These are phyloP conservation scores for Amaranthus hypochondriacus DNA, from an alignment of 148 eudicot genomes.

Conservation along the genomic window DNA sequence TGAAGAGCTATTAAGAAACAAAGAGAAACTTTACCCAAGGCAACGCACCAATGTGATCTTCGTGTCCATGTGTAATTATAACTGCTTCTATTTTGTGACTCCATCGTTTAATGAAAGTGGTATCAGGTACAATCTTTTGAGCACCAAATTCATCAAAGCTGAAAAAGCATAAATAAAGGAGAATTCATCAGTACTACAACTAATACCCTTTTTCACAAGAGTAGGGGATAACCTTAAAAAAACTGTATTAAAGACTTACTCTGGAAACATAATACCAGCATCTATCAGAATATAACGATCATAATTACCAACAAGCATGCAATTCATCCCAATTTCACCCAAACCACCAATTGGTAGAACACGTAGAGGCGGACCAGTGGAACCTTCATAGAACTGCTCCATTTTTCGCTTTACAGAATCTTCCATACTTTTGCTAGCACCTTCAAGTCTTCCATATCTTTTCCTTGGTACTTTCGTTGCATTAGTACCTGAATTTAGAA, in stretches of 20 bases:
- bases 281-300: conserved; percentile 95
- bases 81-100: conserved; percentile 99
- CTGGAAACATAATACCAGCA: conserved; percentile 98
- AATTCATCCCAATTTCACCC: conserved; percentile 99
- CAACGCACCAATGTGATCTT: conserved; percentile 99
- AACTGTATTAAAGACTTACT: conserved; percentile 42
- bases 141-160: conserved; percentile 93
- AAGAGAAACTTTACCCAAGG: conserved; percentile 94
- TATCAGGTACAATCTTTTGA: conserved; percentile 93
- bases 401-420: conserved; percentile 90
- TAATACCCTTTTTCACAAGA: conserved; percentile 1
- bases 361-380: conserved; percentile 91
- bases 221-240: not conserved
- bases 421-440: conserved; percentile 88
- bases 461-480: conserved; percentile 50
- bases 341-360: conserved; percentile 94
- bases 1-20: conserved; percentile 19
- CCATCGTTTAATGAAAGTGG: conserved; percentile 87
- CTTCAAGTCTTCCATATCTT: conserved; percentile 68
- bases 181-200: conserved; percentile 1
- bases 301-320: conserved; percentile 97
- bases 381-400: conserved; percentile 97
- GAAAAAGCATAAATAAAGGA: conserved; percentile 18
- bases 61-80: conserved; percentile 94
- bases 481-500: conserved; percentile 43